phyloP scores from a whole-genome alignment of 306 rosid genomes.

The Casuarina glauca region DNA sequence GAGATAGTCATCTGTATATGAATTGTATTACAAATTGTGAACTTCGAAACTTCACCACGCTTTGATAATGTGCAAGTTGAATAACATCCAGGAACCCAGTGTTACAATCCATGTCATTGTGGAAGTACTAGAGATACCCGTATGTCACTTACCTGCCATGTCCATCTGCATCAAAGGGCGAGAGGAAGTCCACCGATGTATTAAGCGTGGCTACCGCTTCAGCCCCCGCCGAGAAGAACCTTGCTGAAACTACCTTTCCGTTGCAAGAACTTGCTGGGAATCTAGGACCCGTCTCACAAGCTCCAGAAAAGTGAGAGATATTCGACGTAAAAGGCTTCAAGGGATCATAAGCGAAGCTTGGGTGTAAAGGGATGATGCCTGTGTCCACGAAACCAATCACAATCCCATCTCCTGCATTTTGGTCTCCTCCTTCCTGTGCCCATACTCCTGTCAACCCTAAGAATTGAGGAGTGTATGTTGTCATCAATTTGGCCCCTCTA shows the following conservation, averaged over 20 bases:
- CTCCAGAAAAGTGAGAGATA: conserved; percentile 45
- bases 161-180: conserved; percentile 83
- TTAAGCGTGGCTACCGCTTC: conserved; percentile 53
- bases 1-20: neutral
- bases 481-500: conserved; percentile 54
- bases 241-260: conserved; percentile 70
- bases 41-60: no score
- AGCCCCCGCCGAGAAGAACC: conserved; percentile 83
- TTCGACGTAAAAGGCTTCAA: conserved; percentile 40
- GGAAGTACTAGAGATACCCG: neutral
- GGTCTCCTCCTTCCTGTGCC: conserved; percentile 46
- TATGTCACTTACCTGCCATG: conserved; percentile 70
- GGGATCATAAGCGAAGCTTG: conserved; percentile 62
- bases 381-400: conserved; percentile 80
- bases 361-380: conserved; percentile 75
- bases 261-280: conserved; percentile 63
- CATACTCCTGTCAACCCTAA: conserved; percentile 49
- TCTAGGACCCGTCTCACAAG: conserved; percentile 60
- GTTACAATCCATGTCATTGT: no score
- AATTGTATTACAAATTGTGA: no score
- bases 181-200: conserved; percentile 71
- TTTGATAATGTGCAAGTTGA: no score
- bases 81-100: no score
- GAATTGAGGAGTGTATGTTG: conserved; percentile 51
- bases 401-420: conserved; percentile 64